Evolutionary conservation across 2,329 filamentous ascomycete genomes (phyloP).

Genomic region (Amauroascus verrucosus): DNA sequence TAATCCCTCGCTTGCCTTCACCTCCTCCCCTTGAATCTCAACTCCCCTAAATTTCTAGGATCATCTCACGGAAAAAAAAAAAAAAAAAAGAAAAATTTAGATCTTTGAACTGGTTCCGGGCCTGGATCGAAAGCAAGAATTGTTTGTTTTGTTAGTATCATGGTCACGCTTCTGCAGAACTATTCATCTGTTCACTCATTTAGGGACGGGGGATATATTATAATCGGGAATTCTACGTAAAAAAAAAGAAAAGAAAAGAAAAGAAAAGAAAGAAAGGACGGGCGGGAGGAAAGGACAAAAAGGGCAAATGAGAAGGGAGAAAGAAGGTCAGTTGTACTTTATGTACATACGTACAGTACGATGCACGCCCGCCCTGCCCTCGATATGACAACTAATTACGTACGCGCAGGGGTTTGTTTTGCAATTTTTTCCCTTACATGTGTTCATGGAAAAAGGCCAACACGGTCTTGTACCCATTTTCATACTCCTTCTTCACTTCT

Average conservation of each 20-base stretch:
- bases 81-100: background rate
- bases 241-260: background rate
- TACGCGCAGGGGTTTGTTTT: too few species aligned
- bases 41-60: too few species aligned
- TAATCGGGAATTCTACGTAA: too few species aligned
- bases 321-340: too few species aligned
- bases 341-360: too few species aligned
- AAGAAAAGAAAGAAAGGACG: background rate
- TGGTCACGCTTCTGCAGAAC: background rate
- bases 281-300: too few species aligned
- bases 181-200: background rate
- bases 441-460: conserved; percentile 24
- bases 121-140: background rate
- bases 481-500: conserved; percentile 25
- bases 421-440: conserved; percentile 17
- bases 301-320: too few species aligned
- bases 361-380: too few species aligned
- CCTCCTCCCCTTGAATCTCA: too few species aligned
- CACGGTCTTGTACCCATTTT: conserved; percentile 25
- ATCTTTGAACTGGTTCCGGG: background rate
- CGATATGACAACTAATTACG: too few species aligned
- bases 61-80: background rate
- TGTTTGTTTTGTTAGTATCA: background rate
- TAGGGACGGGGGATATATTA: background rate
- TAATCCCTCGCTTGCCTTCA: background rate